phyloP scores from a whole-genome alignment of 2,329 filamentous ascomycete species.

The Cyanodermella asteris region DNA sequence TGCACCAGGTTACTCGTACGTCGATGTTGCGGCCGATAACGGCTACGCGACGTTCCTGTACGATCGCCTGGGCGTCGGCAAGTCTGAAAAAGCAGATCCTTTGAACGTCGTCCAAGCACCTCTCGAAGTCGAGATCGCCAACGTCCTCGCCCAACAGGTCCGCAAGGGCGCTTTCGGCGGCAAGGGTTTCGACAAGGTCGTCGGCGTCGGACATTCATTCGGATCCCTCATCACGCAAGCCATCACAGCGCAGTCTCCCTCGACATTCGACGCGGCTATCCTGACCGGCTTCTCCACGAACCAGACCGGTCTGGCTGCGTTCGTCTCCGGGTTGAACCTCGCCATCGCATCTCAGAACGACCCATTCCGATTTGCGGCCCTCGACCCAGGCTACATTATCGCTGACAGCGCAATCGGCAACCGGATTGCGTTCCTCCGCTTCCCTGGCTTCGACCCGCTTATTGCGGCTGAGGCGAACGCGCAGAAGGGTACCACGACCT shows the following conservation, averaged over 20 bases:
- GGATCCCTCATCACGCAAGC: constrained; percentile 10
- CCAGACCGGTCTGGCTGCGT: too few relatives aligned
- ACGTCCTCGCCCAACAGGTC: constrained; percentile 9
- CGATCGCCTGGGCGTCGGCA: constrained; percentile 15
- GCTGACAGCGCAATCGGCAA: too few relatives aligned
- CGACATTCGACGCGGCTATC: constrained; percentile 10
- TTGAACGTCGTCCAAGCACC: constrained; percentile 9
- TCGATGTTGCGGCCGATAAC: constrained; percentile 11
- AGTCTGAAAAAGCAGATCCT: constrained; percentile 12
- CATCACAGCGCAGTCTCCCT: constrained; percentile 10
- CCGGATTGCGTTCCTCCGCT: too few relatives aligned
- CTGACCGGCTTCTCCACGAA: constrained; percentile 11
- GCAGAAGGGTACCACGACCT: too few relatives aligned
- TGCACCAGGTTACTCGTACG: constrained; percentile 14
- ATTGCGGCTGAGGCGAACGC: too few relatives aligned
- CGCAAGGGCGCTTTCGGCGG: constrained; percentile 5
- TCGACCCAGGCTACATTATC: too few relatives aligned
- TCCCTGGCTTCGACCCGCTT: too few relatives aligned
- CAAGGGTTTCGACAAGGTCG: constrained; percentile 9
- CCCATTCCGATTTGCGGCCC: too few relatives aligned
- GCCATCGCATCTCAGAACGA: too few relatives aligned
- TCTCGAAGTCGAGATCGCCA: constrained; percentile 9
- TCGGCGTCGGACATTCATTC: constrained; percentile 11
- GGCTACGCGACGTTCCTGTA: constrained; percentile 17
- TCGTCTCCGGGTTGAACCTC: too few relatives aligned